Evolutionary conservation across 164 flowering plant species (phyloP), one percentile per base, ranked within the genome.

Genomic region (Paratinospora sagittata): DNA sequence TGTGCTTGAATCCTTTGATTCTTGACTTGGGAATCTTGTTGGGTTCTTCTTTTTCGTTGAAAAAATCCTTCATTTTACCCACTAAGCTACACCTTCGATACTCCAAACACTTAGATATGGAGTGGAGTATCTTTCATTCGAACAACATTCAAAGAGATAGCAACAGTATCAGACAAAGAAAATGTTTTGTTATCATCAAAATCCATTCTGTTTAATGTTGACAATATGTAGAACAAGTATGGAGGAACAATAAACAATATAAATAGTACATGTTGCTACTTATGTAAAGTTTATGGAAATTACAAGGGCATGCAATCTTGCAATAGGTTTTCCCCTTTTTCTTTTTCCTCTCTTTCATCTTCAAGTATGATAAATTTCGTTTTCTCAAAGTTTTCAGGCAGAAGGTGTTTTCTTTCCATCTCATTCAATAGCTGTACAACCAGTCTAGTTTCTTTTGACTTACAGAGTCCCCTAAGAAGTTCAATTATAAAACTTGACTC

Each of bases 401-500:
- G 26, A 7, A 88, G 81, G 55, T 57, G 70, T 75, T 78, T 83
- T 65, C 76, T 74, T 71, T 85, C 84, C 74, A 89, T 63, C 70
- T 88, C 85, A 26, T 68, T 70, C 67, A 75, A 75, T 61, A 91
- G 65, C 63, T 72, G 69, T 73, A 66, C 27, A 11, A 79, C 90
- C 67, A 80, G n/a, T 17, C 85, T 79, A 64, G 69, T 75, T 67
- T 88, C 85, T 41, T 86, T 85, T 70, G 33, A 65, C 70, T 39
- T 78, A 62, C 79, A 43, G 61, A 92, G 93, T 10, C 90, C 91
- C 60, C 64, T 70, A 27, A 73, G 82, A 39, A 92, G 66, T 68
- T 80, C 82, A 73, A 66, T 70, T 17, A 90, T 63, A 24, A 74
- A 67, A 67, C n/a, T 75, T 14, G 81, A 67, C 78, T 83, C 84